Evolutionary conservation across 257 asterid species (phyloP), one percentile per base, ranked within the genome.

Genomic region (Cruciata laevipes): DNA sequence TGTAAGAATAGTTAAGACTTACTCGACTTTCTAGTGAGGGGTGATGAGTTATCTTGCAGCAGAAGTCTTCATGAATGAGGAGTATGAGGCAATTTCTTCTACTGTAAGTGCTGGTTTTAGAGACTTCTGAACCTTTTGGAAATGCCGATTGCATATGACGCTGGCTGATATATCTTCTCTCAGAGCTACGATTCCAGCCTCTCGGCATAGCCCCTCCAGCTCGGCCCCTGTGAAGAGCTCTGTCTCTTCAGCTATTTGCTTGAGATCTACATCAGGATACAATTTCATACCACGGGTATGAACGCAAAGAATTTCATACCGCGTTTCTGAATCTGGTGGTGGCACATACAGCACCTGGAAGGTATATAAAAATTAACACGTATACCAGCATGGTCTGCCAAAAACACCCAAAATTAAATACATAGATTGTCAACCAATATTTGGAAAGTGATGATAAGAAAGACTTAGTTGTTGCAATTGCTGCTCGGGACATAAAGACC

Each of bases 191-290:
- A 86, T 88, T 64, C 95, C 99, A 9, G 96, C 97, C 85, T 90
- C 97, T 52, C 78, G 74, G 85, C 99, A 93, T 23, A 93, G 79
- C 1, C 91, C 91, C 74, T 85, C 96, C 57, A 93, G 77, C 79
- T 93, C 98, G 4, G 98, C 98, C 58, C 98, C 98, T 0, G 96
- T 87, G 82, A 83, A 86, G 71, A 84, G 89, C 62, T 90, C 95
- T 0, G 98, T 88, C 6, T 75, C 81, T 73, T 80, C 82, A 35
- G 98, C 97, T 53, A 90, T 82, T 58, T 73, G 81, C 68, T 69
- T 72, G 56, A 93, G 91, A 72, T 90, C 84, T 61, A 93, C 85
- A 23, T 86, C 94, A 11, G 62, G 27, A 16, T 70, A 82, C 63
- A 86, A 73, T 68, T 80, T 83, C 95, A 90, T 93, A 37, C 69